Base-by-base conservation (phyloP, 306 rosid genomes). In the Inga laurina region DNA sequence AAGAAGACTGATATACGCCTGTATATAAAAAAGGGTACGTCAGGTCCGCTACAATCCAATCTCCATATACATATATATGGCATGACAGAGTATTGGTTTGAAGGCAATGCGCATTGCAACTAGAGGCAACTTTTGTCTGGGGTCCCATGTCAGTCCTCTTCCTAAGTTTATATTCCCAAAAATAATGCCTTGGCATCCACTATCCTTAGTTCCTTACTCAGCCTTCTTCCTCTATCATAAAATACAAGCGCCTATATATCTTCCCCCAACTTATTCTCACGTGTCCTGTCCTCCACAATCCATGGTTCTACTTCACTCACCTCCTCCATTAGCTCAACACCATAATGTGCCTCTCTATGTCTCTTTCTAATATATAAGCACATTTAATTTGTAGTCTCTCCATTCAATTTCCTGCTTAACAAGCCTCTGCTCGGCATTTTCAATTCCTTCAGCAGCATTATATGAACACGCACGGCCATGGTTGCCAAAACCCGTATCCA, bases 381-480 rank as follows among this genome's bases (percentile, higher is more conserved):
- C 22, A 52, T 3, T 5, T 18, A 21, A 8, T 3, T 0, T 0
- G 10, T 8, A 57, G 64, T n/a, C 30, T 57, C 27, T 21, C 64
- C 64, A n/a, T 57, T n/a, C 6, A 49, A 49, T 49, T 10, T 49
- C 10, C 64, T 57, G 30, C 30, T 21, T 21, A 21, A 8, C 27
- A 24, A 2, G 64, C 64, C 30, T 57, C 74, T 75, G 0, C 44
- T 2, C 16, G 1, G 34, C 51, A n/a, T 67, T 52, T 72, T 77
- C 59, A 39, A 64, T 67, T 62, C 16, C 37, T 62, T 37, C 39
- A 79, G 75, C 62, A 30, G 45, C 61, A 27, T 39, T 11, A 52
- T 39, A 59, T 59, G 16, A 34, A 18, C 72, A 45, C 54, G 4
- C 14, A 62, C 69, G 72, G 61, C 54, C 71, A 93, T 90, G 97